phyloP scores from a whole-genome alignment of 148 eudicot genomes.

The Dysphania ambrosioides region DNA sequence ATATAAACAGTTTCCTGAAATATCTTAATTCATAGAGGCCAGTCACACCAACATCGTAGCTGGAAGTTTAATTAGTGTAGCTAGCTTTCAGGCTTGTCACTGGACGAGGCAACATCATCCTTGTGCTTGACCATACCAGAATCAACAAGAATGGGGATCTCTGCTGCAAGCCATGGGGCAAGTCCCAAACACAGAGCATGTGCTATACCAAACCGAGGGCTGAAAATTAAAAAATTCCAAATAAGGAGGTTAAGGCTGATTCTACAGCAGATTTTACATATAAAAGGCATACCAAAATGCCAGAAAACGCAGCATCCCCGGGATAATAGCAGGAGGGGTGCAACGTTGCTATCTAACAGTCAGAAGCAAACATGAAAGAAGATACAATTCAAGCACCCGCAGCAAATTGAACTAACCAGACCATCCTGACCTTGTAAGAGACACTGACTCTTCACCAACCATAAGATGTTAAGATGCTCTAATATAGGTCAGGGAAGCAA shows the following conservation, averaged over 20 bases:
- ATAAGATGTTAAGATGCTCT: background rate
- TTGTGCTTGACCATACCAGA: constrained; percentile 98
- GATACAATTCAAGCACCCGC: background rate
- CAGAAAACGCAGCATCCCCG: background rate
- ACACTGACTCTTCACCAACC: background rate
- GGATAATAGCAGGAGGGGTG: background rate
- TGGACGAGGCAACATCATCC: constrained; percentile 74
- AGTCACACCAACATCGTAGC: background rate
- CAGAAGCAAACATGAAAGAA: background rate
- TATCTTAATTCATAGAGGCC: background rate
- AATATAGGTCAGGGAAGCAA: background rate
- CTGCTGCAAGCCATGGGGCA: constrained; percentile 99
- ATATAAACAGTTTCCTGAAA: background rate
- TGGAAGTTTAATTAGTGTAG: background rate
- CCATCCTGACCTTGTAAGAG: background rate
- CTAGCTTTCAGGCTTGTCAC: constrained; percentile 49
- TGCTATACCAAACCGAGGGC: constrained; percentile 97
- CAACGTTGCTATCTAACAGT: background rate
- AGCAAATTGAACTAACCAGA: background rate
- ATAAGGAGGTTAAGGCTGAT: background rate
- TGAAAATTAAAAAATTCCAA: constrained; percentile 28
- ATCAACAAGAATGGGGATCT: constrained; percentile 92
- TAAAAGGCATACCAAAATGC: background rate
- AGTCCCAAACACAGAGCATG: constrained; percentile 97
- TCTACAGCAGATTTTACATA: background rate